Conservation (phyloP, 129 eudicot genomes). For the Scalesia atractyloides region DNA sequence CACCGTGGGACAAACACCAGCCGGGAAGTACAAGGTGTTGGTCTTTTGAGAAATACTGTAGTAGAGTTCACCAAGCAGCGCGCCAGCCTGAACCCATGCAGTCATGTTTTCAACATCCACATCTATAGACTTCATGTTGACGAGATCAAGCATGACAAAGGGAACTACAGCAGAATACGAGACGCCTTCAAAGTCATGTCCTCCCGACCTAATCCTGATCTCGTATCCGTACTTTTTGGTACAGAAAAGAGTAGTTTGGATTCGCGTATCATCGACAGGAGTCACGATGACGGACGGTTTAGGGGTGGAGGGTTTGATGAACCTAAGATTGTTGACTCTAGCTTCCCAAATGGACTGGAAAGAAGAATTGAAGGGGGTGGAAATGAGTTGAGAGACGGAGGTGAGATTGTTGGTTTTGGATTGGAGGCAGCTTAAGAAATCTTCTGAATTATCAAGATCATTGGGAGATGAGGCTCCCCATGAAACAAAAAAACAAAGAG, state of each 20-base stretch:
- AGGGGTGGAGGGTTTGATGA: background rate
- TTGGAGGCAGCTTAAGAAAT: constrained; percentile 3
- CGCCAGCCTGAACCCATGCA: constrained; percentile 17
- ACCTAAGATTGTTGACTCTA: background rate
- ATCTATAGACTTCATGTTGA: background rate
- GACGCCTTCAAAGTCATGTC: constrained; percentile 10
- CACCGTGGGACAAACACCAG: background rate
- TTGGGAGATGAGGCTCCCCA: background rate
- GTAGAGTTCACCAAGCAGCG: constrained; percentile 15
- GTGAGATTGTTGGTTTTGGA: background rate
- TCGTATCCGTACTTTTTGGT: constrained; percentile 5
- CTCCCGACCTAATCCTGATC: constrained; percentile 8
- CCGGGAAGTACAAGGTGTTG: constrained; percentile 8
- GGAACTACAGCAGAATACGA: constrained; percentile 8
- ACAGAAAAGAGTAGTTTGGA: constrained; percentile 6
- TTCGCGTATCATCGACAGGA: background rate
- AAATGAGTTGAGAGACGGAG: constrained; percentile 15
- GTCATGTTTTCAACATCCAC: background rate
- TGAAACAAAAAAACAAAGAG: background rate
- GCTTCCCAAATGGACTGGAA: constrained; percentile 1
- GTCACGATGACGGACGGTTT: constrained; percentile 14
- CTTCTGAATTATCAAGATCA: background rate
- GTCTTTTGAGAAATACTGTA: background rate
- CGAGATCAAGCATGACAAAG: constrained; percentile 16
- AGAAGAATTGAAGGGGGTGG: constrained; percentile 2